Conservation (phyloP, 2,329 filamentous ascomycete species). For the Trichoderma semiorbis region DNA sequence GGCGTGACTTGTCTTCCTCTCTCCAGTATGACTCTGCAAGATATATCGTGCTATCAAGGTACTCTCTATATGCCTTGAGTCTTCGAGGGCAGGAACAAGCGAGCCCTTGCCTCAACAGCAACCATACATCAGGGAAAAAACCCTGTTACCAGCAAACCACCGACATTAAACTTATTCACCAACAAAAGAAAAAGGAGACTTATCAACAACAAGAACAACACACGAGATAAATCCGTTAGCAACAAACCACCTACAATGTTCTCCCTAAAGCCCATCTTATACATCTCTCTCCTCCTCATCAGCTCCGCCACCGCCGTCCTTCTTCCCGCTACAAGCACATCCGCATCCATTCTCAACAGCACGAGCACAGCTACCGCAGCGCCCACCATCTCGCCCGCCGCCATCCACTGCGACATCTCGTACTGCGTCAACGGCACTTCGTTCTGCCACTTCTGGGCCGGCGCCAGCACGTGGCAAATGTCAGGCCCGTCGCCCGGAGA, state of each 20-base stretch:
- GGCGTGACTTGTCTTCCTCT: background rate
- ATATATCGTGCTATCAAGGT: background rate
- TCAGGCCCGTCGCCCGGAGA: slow-evolving; percentile 38
- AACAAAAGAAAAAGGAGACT: background rate
- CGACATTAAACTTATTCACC: background rate
- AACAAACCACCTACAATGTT: background rate
- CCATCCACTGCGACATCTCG: slow-evolving; percentile 32
- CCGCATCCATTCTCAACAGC: background rate
- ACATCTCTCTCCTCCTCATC: slow-evolving; percentile 10
- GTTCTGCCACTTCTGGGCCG: slow-evolving; percentile 40
- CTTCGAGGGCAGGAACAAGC: background rate
- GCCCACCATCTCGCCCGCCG: background rate
- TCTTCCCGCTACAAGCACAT: background rate
- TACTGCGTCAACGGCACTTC: slow-evolving; percentile 35
- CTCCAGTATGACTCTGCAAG: background rate
- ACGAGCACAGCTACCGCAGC: background rate
- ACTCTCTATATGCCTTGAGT: background rate
- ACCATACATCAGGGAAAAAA: background rate
- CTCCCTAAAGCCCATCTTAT: background rate
- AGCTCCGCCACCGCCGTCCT: background rate
- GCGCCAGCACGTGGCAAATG: slow-evolving; percentile 35
- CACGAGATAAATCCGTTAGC: background rate
- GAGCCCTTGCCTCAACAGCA: background rate
- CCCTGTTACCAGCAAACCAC: background rate
- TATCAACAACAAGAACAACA: background rate